phyloP scores from a whole-genome alignment of 805 yeast genomes.

The Myxozyma lipomycoides region DNA sequence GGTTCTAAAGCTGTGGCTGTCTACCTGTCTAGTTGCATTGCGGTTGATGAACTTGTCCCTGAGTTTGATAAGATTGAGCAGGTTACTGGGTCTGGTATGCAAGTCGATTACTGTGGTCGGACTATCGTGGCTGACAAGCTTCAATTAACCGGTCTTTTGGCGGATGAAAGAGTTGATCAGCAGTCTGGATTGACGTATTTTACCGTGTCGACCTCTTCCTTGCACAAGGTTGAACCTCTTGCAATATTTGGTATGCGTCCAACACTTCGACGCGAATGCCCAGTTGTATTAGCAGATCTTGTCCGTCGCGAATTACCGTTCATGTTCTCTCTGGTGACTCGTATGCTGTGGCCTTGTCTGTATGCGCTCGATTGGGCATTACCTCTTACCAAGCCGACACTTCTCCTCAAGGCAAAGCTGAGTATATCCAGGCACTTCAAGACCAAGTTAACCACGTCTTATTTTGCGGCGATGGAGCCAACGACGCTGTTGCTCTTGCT shows the following conservation, averaged over 20 bases:
- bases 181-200: neutral
- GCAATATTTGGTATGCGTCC: slow-evolving; percentile 14
- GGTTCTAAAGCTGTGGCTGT: slow-evolving; percentile 11
- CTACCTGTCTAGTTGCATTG: slow-evolving; percentile 1
- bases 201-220: neutral
- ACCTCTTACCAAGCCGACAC: slow-evolving; percentile 10
- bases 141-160: neutral
- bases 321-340: slow-evolving; percentile 21
- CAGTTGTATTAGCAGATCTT: neutral
- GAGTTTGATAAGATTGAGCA: slow-evolving; percentile 7
- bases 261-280: slow-evolving; percentile 4
- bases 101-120: neutral
- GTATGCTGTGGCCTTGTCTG: slow-evolving; percentile 3
- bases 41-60: neutral
- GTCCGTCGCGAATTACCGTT: slow-evolving; percentile 5
- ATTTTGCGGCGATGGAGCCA: slow-evolving; percentile 90
- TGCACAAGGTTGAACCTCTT: neutral
- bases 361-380: slow-evolving; percentile 13
- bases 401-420: slow-evolving; percentile 15
- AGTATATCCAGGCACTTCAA: slow-evolving; percentile 11
- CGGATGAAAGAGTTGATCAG: neutral
- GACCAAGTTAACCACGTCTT: slow-evolving; percentile 47
- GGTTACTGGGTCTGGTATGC: slow-evolving; percentile 15
- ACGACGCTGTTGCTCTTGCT: slow-evolving; percentile 85
- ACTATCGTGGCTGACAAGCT: neutral